phyloP scores from a whole-genome alignment of 1,284 basidiomycete species.

The Leccinum angustisporum region DNA sequence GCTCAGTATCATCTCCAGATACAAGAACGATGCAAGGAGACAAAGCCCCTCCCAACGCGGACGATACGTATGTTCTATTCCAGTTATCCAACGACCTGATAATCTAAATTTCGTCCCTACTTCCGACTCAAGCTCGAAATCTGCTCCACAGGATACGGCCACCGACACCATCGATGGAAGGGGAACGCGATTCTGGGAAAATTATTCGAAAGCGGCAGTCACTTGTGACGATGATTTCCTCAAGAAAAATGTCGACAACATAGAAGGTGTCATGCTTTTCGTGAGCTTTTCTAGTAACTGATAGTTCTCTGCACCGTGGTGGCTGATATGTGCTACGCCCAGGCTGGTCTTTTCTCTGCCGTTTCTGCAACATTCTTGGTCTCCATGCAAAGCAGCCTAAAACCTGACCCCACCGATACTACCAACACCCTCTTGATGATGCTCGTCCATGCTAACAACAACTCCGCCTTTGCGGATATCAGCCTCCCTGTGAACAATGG shows the following conservation, averaged over 20 bases:
- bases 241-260: constrained; percentile 8
- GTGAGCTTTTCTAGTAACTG: constrained; percentile 3
- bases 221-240: constrained; percentile 13
- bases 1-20: background rate
- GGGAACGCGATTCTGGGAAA: constrained; percentile 10
- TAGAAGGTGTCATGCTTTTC: constrained; percentile 20
- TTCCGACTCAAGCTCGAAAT: background rate
- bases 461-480: constrained; percentile 8
- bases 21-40: background rate
- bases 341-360: constrained; percentile 22
- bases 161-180: background rate
- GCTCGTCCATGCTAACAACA: constrained; percentile 15
- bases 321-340: background rate
- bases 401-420: constrained; percentile 13
- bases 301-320: background rate
- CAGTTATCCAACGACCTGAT: background rate
- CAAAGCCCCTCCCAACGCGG: background rate
- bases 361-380: constrained; percentile 17
- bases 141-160: background rate
- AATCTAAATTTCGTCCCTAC: background rate
- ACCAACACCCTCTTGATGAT: constrained; percentile 19
- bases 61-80: background rate
- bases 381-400: constrained; percentile 6
- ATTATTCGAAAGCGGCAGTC: constrained; percentile 8
- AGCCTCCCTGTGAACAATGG: constrained; percentile 12